Evolutionary conservation across 1,284 basidiomycete species (phyloP).

Genomic region (Trichosporon sp.): DNA sequence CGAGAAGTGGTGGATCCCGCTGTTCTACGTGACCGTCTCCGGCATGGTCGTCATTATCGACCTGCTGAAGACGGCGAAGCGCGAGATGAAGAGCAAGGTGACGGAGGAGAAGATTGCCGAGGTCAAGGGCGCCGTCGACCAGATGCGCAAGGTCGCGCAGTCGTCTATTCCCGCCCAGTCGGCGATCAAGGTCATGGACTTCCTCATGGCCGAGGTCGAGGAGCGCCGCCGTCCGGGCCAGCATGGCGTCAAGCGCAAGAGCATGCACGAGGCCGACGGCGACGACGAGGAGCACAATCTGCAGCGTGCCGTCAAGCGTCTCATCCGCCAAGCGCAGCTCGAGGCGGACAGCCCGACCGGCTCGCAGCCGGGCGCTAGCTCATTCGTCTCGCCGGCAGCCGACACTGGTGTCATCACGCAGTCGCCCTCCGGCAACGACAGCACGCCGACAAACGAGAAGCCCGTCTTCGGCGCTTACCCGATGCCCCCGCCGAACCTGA

Average conservation of each 20-base stretch:
- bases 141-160: conserved; percentile 53
- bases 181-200: conserved; percentile 57
- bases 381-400: conserved; percentile 30
- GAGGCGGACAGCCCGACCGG: conserved; percentile 45
- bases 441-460: conserved; percentile 41
- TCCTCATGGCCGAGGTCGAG: conserved; percentile 55
- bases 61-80: conserved; percentile 49
- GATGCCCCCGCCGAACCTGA: conserved; percentile 37
- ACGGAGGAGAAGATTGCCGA: conserved; percentile 53
- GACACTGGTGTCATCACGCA: conserved; percentile 20
- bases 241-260: conserved; percentile 51
- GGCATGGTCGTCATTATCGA: conserved; percentile 57
- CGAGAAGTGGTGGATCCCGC: conserved; percentile 58
- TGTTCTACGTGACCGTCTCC: conserved; percentile 56
- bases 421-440: conserved; percentile 16
- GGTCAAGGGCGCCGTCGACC: conserved; percentile 50
- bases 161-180: conserved; percentile 55
- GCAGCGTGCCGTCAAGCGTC: conserved; percentile 56
- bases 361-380: conserved; percentile 20
- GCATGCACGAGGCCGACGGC: conserved; percentile 30
- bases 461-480: conserved; percentile 55
- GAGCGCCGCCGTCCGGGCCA: conserved; percentile 47
- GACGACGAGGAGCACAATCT: conserved; percentile 52
- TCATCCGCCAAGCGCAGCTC: conserved; percentile 53
- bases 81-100: conserved; percentile 50